These are phyloP conservation scores for Tetracladium maxilliforme DNA, from an alignment of 2,329 filamentous ascomycete species.

Conservation along the genomic window DNA sequence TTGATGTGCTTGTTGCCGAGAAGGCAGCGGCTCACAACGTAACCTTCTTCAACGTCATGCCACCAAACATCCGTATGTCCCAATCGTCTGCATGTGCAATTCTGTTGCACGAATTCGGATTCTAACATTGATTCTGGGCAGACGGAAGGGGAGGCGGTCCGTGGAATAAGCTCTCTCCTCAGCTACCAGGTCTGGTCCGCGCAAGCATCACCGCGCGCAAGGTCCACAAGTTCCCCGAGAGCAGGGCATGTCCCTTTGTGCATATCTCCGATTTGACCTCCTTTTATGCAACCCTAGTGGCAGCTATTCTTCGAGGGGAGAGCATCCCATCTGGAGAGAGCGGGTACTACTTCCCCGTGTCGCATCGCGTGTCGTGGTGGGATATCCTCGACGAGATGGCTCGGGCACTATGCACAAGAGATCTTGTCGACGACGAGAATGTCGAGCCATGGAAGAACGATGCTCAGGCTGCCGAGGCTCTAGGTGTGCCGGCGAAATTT, in stretches of 20 bases:
- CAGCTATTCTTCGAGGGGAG: conserved; percentile 9
- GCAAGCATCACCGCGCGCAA: conserved; percentile 5
- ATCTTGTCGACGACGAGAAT: conserved; percentile 8
- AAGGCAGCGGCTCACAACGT: conserved; percentile 7
- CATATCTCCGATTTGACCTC: conserved; percentile 11
- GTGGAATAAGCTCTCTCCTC: conserved; percentile 10
- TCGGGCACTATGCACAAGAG: conserved; percentile 7
- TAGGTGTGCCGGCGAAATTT: conserved; percentile 5
- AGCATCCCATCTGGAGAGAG: conserved; percentile 7
- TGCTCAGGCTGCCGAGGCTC: conserved; percentile 7
- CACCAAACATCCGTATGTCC: too few relatives aligned
- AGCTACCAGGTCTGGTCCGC: conserved; percentile 6
- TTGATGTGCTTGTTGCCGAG: conserved; percentile 8
- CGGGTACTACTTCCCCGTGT: conserved; percentile 10
- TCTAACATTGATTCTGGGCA: conserved; percentile 3
- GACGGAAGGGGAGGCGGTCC: conserved; percentile 9
- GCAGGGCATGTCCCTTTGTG: conserved; percentile 5
- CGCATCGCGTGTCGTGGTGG: conserved; percentile 9
- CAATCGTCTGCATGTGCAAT: too few relatives aligned
- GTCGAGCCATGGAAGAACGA: conserved; percentile 8
- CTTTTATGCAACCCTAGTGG: conserved; percentile 8
- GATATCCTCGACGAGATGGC: conserved; percentile 8
- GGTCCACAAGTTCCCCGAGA: conserved; percentile 6
- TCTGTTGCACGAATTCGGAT: too few relatives aligned
- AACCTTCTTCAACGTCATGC: conserved; percentile 9